Percentiles rank a stretch among this genome's conserved stretches.
These are phyloP conservation scores for Stropharia rugosoannulata DNA, from an alignment of 768 basidiomycete genomes.

Conservation along the genomic window DNA sequence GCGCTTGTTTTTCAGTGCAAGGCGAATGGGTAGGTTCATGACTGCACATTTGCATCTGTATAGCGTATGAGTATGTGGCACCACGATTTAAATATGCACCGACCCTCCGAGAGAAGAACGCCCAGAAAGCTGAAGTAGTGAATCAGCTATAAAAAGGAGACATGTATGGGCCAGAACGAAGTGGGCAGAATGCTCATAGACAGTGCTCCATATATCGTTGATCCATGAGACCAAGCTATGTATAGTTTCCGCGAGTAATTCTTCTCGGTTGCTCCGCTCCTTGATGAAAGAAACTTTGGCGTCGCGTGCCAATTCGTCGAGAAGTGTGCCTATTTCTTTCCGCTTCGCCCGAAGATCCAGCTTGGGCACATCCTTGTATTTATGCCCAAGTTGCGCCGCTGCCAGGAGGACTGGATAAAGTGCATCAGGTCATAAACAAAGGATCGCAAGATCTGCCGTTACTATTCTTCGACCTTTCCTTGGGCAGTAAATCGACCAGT, in stretches of 20 bases:
- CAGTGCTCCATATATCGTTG: slow-evolving; percentile 60
- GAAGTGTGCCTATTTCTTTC: slow-evolving; percentile 48
- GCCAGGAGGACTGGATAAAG: slow-evolving; percentile 30
- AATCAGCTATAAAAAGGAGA: slow-evolving; percentile 50
- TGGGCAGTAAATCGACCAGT: slow-evolving; percentile 44
- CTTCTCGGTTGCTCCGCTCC: slow-evolving; percentile 53
- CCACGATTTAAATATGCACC: slow-evolving; percentile 1
- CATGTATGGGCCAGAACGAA: slow-evolving; percentile 54
- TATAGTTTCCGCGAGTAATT: slow-evolving; percentile 55
- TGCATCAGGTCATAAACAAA: neutral
- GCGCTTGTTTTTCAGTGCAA: slow-evolving; percentile 40
- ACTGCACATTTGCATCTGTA: slow-evolving; percentile 56
- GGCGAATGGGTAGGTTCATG: slow-evolving; percentile 43
- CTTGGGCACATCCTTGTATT: slow-evolving; percentile 39
- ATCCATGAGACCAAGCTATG: slow-evolving; percentile 59
- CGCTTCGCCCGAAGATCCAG: slow-evolving; percentile 55
- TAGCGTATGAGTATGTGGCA: neutral
- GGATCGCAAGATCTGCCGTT: neutral
- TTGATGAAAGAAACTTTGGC: slow-evolving; percentile 50
- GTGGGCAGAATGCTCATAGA: slow-evolving; percentile 56
- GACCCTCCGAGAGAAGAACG: slow-evolving; percentile 38
- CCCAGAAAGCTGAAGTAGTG: slow-evolving; percentile 41
- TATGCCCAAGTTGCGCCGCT: slow-evolving; percentile 37
- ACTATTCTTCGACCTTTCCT: slow-evolving; percentile 37
- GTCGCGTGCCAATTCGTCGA: slow-evolving; percentile 55